Base-by-base conservation (phyloP, 352 stramenopile genomes). In the Phytophthora sp. region DNA sequence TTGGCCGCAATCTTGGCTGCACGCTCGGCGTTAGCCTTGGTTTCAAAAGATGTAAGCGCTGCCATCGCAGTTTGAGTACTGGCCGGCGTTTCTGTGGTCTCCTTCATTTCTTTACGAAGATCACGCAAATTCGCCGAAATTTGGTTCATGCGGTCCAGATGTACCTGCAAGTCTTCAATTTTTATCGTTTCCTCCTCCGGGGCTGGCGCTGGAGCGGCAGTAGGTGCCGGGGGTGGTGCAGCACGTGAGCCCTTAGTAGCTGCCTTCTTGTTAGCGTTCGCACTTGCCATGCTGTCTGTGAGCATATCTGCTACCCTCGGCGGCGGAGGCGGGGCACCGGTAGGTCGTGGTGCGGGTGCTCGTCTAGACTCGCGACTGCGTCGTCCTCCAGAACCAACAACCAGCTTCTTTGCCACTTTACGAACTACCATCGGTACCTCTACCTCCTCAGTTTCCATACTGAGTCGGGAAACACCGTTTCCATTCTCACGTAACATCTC, bases 111-210 rank as follows among this genome's bases (percentile, higher is more conserved):
- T 7, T 77, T 67, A 28, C 81, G 74, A 50, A 88, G 65, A 15
- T 62, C 63, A 31, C 64, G 68, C 28, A 92, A 54, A 50, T 55
- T 89, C 32, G 78, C 70, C 17, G 83, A 89, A 43, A 92, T 90
- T 61, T 80, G 69, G 38, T 85, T 88, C 83, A 92, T 92, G 28
- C 79, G 81, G 48, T 92, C 79, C 15, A 92, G 39, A 73, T 92
- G 83, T 11, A 89, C 65, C 53, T 92, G 83, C 35, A 92, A 54
- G 38, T 89, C 77, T 8, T 82, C 72, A 11, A 92, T 52, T 51
- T 92, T 81, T 24, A 89, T 74, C n/a, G 48, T 54, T 7, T 79
- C 72, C 18, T 76, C 58, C 35, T 74, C 70, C 18, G 53, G 17
- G 5, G 48, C 35, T 17, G 38, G 28, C 0, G 58, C 42, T 28